Evolutionary conservation across 768 basidiomycete species (phyloP).

Genomic region (Astraeus odoratus): DNA sequence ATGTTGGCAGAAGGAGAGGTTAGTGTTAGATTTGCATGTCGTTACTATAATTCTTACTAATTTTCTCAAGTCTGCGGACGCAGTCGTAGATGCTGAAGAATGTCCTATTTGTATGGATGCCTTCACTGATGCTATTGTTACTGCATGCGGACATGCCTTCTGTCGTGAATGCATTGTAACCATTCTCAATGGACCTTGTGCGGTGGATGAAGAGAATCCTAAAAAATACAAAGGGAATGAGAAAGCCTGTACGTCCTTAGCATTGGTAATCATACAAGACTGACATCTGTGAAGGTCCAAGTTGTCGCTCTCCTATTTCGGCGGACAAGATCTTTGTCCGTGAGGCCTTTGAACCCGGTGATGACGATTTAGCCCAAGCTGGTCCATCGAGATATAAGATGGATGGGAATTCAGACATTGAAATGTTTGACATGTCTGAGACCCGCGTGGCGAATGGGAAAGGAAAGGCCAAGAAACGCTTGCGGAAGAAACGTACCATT

Average conservation of each 20-base stretch:
- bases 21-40: conserved; percentile 3
- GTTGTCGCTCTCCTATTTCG: conserved; percentile 49
- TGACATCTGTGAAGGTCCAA: conserved; percentile 38
- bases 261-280: neutral
- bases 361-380: conserved; percentile 30
- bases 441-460: conserved; percentile 10
- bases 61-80: conserved; percentile 35
- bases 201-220: conserved; percentile 30
- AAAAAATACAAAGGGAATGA: conserved; percentile 35
- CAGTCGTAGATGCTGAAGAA: conserved; percentile 44
- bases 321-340: conserved; percentile 45
- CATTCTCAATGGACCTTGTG: conserved; percentile 35
- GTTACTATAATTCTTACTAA: neutral
- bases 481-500: conserved; percentile 16
- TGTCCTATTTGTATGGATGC: conserved; percentile 65
- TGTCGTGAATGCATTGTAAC: conserved; percentile 54
- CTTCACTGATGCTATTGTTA: conserved; percentile 47
- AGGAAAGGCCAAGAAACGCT: conserved; percentile 22
- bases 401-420: conserved; percentile 26
- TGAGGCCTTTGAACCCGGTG: conserved; percentile 54
- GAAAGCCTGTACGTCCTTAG: conserved; percentile 41
- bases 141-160: conserved; percentile 54
- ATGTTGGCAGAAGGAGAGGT: conserved; percentile 52
- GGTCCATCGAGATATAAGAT: conserved; percentile 8
- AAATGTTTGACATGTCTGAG: conserved; percentile 23